phyloP scores from a whole-genome alignment of 306 rosid species.

The Betula pendula region DNA sequence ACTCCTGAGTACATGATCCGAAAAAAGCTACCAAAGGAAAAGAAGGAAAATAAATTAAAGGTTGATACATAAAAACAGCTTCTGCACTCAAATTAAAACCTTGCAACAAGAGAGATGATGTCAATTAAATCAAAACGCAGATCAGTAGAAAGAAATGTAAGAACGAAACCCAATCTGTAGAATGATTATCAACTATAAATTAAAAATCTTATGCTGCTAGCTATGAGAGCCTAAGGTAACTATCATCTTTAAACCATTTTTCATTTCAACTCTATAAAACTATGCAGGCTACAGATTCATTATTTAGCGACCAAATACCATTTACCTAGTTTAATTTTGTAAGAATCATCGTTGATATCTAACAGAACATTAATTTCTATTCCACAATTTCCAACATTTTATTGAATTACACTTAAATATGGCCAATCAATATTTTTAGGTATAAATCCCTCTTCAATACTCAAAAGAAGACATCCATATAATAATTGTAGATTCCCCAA shows the following conservation, averaged over 20 bases:
- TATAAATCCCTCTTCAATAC: background rate
- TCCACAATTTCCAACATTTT: background rate
- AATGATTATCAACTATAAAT: background rate
- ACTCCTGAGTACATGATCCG: background rate
- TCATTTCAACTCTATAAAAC: background rate
- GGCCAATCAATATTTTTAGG: background rate
- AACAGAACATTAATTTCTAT: background rate
- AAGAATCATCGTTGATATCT: background rate
- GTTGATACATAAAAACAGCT: background rate
- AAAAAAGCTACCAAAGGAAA: constrained; percentile 7
- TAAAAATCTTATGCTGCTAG: background rate
- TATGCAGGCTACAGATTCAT: background rate
- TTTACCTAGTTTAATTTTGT: background rate
- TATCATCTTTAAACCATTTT: background rate
- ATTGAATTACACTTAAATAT: background rate
- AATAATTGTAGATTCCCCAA: constrained; percentile 3
- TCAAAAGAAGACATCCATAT: constrained; percentile 26
- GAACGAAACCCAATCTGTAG: background rate
- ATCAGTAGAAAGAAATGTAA: background rate
- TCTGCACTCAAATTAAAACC: background rate
- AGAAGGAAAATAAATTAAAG: background rate
- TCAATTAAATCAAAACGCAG: background rate
- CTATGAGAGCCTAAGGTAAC: background rate
- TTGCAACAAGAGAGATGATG: background rate
- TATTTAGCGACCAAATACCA: background rate